Evolutionary conservation across 768 basidiomycete genomes (phyloP).

Genomic region (Lentinula sp.): DNA sequence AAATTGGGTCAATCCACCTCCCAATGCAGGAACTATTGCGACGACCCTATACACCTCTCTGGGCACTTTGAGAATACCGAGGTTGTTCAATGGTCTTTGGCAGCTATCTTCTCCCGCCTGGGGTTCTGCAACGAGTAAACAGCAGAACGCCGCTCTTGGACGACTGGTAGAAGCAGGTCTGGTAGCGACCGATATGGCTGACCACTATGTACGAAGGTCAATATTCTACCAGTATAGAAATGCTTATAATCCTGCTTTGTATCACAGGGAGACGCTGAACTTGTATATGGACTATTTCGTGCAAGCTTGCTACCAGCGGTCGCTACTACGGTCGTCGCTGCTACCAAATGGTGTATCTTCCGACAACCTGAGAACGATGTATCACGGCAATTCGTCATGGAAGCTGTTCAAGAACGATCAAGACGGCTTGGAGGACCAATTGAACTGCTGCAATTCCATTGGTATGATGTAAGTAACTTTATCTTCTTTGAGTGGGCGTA

Average conservation of each 20-base stretch:
- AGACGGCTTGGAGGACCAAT: slow-evolving; percentile 36
- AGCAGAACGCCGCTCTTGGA: slow-evolving; percentile 5
- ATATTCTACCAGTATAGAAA: neutral
- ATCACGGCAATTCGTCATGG: slow-evolving; percentile 39
- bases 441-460: slow-evolving; percentile 55
- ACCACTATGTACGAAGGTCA: slow-evolving; percentile 11
- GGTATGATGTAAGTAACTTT: slow-evolving; percentile 38
- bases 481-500: neutral
- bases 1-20: neutral
- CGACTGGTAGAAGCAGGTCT: slow-evolving; percentile 7
- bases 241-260: neutral
- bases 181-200: slow-evolving; percentile 13
- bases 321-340: slow-evolving; percentile 32
- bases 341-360: slow-evolving; percentile 62
- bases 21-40: neutral
- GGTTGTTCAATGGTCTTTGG: slow-evolving; percentile 53
- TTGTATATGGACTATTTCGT: slow-evolving; percentile 43
- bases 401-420: slow-evolving; percentile 45
- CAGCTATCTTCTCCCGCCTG: slow-evolving; percentile 58
- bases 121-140: slow-evolving; percentile 35
- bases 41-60: slow-evolving; percentile 18
- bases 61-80: slow-evolving; percentile 35
- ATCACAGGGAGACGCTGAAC: slow-evolving; percentile 12
- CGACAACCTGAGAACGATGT: slow-evolving; percentile 21
- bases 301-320: slow-evolving; percentile 19